A percentile compares a stretch with the other conserved stretches of the same genome.
Conservation (phyloP, 805 yeast genomes). For the Kuraishia borneana region DNA sequence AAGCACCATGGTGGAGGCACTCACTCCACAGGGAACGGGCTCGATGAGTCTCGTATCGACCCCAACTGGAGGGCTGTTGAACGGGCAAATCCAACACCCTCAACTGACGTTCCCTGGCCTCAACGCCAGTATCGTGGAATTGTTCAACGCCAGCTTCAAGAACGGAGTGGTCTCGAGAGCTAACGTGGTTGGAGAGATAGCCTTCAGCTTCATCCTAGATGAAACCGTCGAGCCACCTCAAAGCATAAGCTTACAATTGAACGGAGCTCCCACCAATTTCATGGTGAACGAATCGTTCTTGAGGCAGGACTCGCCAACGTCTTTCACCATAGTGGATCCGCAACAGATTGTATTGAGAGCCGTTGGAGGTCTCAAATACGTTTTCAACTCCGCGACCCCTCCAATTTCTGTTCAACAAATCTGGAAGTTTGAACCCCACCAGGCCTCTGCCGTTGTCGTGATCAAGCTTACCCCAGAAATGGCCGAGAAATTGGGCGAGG, state of each 20-base stretch:
- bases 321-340: slow-evolving; percentile 34
- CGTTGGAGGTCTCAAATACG: slow-evolving; percentile 73
- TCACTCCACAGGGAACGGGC: slow-evolving; percentile 33
- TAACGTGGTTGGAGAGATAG: slow-evolving; percentile 75
- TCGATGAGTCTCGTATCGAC: slow-evolving; percentile 20
- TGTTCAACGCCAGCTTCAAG: slow-evolving; percentile 60
- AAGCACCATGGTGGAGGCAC: slow-evolving; percentile 2
- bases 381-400: slow-evolving; percentile 36
- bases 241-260: slow-evolving; percentile 27
- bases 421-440: slow-evolving; percentile 83
- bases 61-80: slow-evolving; percentile 21
- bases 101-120: slow-evolving; percentile 49
- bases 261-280: slow-evolving; percentile 22
- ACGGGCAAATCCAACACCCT: slow-evolving; percentile 37
- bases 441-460: slow-evolving; percentile 75
- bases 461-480: slow-evolving; percentile 44
- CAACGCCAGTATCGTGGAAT: slow-evolving; percentile 80
- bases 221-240: slow-evolving; percentile 24
- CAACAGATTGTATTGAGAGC: slow-evolving; percentile 48
- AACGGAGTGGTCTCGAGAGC: slow-evolving; percentile 54
- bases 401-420: slow-evolving; percentile 72
- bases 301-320: slow-evolving; percentile 27
- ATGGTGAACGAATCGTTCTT: slow-evolving; percentile 44
- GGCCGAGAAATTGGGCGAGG: slow-evolving; percentile 20
- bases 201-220: slow-evolving; percentile 50